phyloP scores from a whole-genome alignment of 2,329 filamentous ascomycete species.

The Fusarium stilboides region DNA sequence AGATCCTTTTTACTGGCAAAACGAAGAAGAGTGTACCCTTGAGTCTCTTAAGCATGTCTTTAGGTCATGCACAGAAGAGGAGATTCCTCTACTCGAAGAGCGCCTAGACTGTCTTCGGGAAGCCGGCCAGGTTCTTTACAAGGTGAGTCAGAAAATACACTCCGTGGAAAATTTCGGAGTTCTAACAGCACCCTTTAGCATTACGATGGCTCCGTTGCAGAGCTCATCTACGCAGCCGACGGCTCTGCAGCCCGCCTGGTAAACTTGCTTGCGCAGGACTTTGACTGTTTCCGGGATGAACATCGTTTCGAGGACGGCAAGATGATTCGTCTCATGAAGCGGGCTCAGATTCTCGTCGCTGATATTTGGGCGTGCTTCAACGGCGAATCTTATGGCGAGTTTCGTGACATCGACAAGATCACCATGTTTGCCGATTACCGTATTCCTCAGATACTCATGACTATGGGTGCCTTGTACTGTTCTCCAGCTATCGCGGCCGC shows the following conservation, averaged over 20 bases:
- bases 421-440: constrained; percentile 99
- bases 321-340: constrained; percentile 87
- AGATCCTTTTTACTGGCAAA: constrained; percentile 87
- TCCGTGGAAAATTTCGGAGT: too few relatives aligned
- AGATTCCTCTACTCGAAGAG: constrained; percentile 87
- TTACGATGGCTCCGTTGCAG: constrained; percentile 81
- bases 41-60: constrained; percentile 84
- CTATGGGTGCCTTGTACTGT: constrained; percentile 86
- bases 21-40: constrained; percentile 82
- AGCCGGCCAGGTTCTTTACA: constrained; percentile 83
- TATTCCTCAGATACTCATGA: constrained; percentile 92
- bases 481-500: constrained; percentile 83
- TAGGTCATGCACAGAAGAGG: constrained; percentile 86
- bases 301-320: constrained; percentile 79
- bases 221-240: constrained; percentile 80
- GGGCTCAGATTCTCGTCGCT: constrained; percentile 95
- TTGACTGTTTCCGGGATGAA: constrained; percentile 89
- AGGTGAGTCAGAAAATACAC: constrained; percentile 66
- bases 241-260: constrained; percentile 88
- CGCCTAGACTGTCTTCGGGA: constrained; percentile 85
- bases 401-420: constrained; percentile 92
- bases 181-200: constrained; percentile 63
- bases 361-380: constrained; percentile 98
- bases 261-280: constrained; percentile 86
- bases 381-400: constrained; percentile 82